Evolutionary conservation across 2,329 filamentous ascomycete genomes (phyloP), one percentile per base, ranked within the genome.

Genomic region (Cordyceps fumosorosea): DNA sequence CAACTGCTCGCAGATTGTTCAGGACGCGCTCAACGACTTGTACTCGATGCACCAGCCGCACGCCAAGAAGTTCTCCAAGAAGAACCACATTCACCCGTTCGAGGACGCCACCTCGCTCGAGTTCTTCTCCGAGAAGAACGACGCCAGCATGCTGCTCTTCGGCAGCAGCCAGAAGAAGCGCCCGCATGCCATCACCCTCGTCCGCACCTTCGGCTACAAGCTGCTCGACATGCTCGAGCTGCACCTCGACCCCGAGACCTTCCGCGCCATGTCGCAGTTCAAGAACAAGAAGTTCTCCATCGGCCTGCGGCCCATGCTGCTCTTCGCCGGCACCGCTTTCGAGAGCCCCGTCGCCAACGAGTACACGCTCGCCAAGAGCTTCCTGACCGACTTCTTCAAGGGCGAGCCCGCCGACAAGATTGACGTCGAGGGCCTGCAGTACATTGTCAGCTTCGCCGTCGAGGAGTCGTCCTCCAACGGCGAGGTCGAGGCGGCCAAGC

Each of bases 81-180:
- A 98, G 81, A 99, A 99, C 77, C 83, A 87, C 68, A 89, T 96
- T 69, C 92, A 95, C 76, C 95, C 95, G 2, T 99, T 99, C 76
- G 93, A 97, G 75, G 92, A 96, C 74, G 80, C 89, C 66, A 81
- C 88, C 32, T 93, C 89, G 59, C 84, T 98, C 67, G 91, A 97
- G 77, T 99, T 99, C 80, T 93, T 99, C 80, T 89, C 89, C 65
- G 88, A 93, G 73, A 99, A 98, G 81, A 99, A 99, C 78, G 95
- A 99, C 75, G 88, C 90, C 70, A 89, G 87, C 52, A 80, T 97
- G 54, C 83, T 97, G 67, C 83, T 95, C 67, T 96, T 96, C 70
- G 93, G 88, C 58, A 88, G 85, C 74, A 89, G 88, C 75, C 91
- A 84, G 75, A 99, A 98, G 83, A 99, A 98, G 83, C 84, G 95